A percentile compares a stretch with the other conserved stretches of the same genome.
phyloP scores from a whole-genome alignment of 1,139 yeast genomes.

The Lodderomyces elongisporus region DNA sequence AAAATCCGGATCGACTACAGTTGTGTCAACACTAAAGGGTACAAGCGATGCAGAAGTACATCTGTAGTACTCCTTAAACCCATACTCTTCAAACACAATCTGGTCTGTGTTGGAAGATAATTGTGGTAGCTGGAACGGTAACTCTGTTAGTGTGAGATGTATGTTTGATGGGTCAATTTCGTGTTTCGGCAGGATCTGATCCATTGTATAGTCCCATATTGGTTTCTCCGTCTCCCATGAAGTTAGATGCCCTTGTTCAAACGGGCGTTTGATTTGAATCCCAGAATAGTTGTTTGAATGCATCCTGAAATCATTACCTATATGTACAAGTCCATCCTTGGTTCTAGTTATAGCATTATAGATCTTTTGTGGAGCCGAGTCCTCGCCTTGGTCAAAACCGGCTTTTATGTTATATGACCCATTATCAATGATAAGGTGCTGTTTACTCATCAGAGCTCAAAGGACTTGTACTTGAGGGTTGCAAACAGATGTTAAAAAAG shows the following conservation, averaged over 20 bases:
- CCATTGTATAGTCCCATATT: conserved; percentile 80
- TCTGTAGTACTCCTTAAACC: conserved; percentile 62
- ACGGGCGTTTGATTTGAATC: conserved; percentile 71
- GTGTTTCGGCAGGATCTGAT: conserved; percentile 24
- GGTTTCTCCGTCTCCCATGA: conserved; percentile 92
- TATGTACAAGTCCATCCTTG: conserved; percentile 65
- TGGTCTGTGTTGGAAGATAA: conserved; percentile 85
- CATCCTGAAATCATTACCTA: conserved; percentile 64
- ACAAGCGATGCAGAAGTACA: conserved; percentile 61
- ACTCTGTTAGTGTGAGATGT: conserved; percentile 62
- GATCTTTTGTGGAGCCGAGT: conserved; percentile 41
- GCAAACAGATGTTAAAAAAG: no score
- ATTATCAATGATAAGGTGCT: conserved; percentile 60
- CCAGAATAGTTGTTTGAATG: conserved; percentile 73
- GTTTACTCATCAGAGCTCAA: conserved; percentile 14
- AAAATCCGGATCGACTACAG: conserved; percentile 45
- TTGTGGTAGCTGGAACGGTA: conserved; percentile 79
- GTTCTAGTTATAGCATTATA: conserved; percentile 73
- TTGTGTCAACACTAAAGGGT: conserved; percentile 50
- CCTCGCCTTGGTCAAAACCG: conserved; percentile 46
- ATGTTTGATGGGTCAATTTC: conserved; percentile 42
- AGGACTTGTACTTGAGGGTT: no score
- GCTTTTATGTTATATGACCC: conserved; percentile 83
- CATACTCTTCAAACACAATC: conserved; percentile 90
- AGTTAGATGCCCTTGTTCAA: conserved; percentile 79